Base-by-base conservation (phyloP, 1,284 basidiomycete species). In the Stygiomarasmius scandens region DNA sequence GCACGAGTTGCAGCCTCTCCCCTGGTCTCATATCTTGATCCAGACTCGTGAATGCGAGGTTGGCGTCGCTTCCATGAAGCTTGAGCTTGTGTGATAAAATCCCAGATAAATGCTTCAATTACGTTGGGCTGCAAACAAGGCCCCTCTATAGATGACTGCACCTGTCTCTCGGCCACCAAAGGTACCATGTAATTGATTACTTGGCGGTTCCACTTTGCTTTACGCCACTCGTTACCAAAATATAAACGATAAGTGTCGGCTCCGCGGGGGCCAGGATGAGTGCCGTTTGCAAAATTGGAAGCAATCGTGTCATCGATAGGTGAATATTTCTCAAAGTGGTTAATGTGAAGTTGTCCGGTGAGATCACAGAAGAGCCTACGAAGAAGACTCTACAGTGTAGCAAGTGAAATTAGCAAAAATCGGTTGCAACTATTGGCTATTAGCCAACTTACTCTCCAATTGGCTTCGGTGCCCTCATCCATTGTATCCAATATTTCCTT, bases 31-130 rank as follows among this genome's bases (percentile, higher is more conserved):
- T 29, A n/a, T 19, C 22, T n/a, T 6, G 20, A 22, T 9, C 36
- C 50, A 19, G 43, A 24, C 24, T 53, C 10, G 16, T 14, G 19
- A n/a, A 53, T 29, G 16, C 51, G 41, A 53, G 23, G 38, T 20
- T 45, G 27, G 43, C n/a, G 12, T n/a, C 23, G 9, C 27, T n/a
- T 11, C 51, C 51, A 53, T n/a, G 51, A 53, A 16, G 10, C n/a
- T 38, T 53, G 51, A 19, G 51, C 51, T 27, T 53, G 23, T 53
- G 43, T 53, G 25, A 53, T 53, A n/a, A 27, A 45, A 43, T 53
- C 51, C 38, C 24, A 45, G 14, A 53, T 12, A 9, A 53, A 16
- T n/a, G 41, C 51, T 9, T 5, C 2, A 3, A 44, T n/a, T 20
- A n/a, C 41, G 10, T 53, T 10, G 5, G 24, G 14, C 16, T 53